Conservation (phyloP, 2,329 filamentous ascomycete genomes). For the Macrophomina phaseolina region DNA sequence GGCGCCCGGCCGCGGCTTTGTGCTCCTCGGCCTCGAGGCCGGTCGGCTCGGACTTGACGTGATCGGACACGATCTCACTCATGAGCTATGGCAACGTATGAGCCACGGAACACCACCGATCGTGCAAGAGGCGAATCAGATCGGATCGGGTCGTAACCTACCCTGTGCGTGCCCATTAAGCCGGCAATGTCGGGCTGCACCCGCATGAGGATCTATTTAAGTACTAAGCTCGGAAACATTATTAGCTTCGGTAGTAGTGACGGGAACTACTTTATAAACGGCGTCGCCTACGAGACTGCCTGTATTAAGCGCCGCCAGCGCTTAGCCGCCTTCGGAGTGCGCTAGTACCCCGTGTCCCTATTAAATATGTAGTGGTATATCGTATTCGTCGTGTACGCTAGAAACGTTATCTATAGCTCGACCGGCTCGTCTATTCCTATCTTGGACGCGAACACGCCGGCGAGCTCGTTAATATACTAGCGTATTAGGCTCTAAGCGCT, state of each 20-base stretch:
- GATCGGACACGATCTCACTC: neutral
- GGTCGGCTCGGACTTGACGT: neutral
- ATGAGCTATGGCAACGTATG: neutral
- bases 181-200: neutral
- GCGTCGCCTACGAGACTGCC: neutral
- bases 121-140: too few species aligned
- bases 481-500: conserved; percentile 36
- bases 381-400: conserved; percentile 31
- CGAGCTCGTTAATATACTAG: conserved; percentile 40
- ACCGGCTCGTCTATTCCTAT: neutral
- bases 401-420: conserved; percentile 29
- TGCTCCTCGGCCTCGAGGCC: neutral
- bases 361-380: conserved; percentile 33
- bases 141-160: neutral
- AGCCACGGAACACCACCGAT: neutral
- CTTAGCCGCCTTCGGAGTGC: neutral
- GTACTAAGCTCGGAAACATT: neutral
- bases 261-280: neutral
- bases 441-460: conserved; percentile 37
- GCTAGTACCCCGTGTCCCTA: conserved; percentile 24
- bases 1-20: neutral
- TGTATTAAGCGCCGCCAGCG: neutral
- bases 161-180: neutral
- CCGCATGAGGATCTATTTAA: neutral
- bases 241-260: neutral